Evolutionary conservation across 106 monocot genomes (phyloP).

Genomic region (Narthecium ossifragum): DNA sequence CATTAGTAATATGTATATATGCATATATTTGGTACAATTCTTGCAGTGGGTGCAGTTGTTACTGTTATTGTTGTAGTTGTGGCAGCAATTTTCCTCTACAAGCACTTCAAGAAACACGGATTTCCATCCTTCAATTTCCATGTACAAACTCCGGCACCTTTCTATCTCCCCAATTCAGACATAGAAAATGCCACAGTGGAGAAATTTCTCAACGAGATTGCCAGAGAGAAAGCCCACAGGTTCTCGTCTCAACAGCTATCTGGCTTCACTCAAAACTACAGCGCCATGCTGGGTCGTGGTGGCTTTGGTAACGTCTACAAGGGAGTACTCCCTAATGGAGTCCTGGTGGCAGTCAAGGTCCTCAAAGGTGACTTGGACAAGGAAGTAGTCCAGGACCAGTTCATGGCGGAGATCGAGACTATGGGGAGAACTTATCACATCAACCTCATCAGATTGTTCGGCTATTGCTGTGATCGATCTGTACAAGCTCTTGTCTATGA

Average conservation of each 20-base stretch:
- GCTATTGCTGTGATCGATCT: conserved; percentile 7
- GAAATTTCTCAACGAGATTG: conserved; percentile 3
- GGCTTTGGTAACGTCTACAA: conserved; percentile 19
- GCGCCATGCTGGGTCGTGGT: neutral
- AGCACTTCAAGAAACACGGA: neutral
- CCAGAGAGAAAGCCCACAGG: conserved; percentile 11
- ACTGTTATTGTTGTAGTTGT: neutral
- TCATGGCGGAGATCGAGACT: conserved; percentile 9
- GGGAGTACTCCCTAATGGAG: conserved; percentile 11
- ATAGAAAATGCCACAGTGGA: conserved; percentile 9
- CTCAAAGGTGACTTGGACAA: neutral
- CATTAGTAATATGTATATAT: neutral
- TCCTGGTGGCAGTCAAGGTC: conserved; percentile 11
- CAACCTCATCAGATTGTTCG: conserved; percentile 10
- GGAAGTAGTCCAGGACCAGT: conserved; percentile 4
- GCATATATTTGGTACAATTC: too few species aligned
- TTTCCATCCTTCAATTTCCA: neutral
- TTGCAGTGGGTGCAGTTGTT: neutral
- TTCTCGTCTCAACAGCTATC: conserved; percentile 2
- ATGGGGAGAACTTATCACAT: conserved; percentile 14
- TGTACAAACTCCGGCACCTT: neutral
- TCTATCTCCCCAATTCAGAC: neutral
- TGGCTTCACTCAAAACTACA: conserved; percentile 8
- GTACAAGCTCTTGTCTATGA: conserved; percentile 8
- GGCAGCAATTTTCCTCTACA: neutral